Base-by-base conservation (phyloP, 1,139 yeast species). In the Debaryomyces sp. region DNA sequence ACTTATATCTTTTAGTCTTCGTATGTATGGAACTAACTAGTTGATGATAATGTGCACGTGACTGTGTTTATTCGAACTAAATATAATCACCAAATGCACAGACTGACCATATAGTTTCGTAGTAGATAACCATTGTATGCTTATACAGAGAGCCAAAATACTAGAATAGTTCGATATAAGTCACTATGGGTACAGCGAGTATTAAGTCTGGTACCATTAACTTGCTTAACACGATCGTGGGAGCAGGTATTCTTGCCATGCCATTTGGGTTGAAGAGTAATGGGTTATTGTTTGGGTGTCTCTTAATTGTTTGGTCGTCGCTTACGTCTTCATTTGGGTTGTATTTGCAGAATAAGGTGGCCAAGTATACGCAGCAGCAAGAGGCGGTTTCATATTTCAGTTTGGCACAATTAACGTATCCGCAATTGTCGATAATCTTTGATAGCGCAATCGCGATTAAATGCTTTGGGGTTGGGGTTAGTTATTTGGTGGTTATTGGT, bases 381-480 rank as follows among this genome's bases (percentile, higher is more conserved):
- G 80, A 77, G 1, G 75, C 79, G 12, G 82, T 80, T 10, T 75
- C 81, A 17, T 80, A 78, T 58, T 80, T 80, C 58, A 71, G 82
- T 47, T 68, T 80, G 50, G 74, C 83, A 10, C 82, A 80, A 55
- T 64, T 79, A 56, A 80, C 85, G 0, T 80, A 80, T 51, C 85
- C 85, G 1, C 78, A 77, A 36, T 67, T 80, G 36, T 66, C 70
- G n/a, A 64, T 68, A 10, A 58, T 68, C 7, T 78, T 77, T 45
- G 83, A 81, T 57, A 63, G 76, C 23, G 85, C 85, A 44, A 81
- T 82, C 42, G 78, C 82, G 35, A 72, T 80, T 49, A 82, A 82
- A 65, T 86, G 92, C 60, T 92, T 89, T 70, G 99, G 99, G 12
- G 97, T 91, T 5, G 94, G 95, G 2, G 82, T 94, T 12, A 85